Evolutionary conservation across 202 grass and related monocot genomes (phyloP).

Genomic region (Schoenoplectus triqueter): DNA sequence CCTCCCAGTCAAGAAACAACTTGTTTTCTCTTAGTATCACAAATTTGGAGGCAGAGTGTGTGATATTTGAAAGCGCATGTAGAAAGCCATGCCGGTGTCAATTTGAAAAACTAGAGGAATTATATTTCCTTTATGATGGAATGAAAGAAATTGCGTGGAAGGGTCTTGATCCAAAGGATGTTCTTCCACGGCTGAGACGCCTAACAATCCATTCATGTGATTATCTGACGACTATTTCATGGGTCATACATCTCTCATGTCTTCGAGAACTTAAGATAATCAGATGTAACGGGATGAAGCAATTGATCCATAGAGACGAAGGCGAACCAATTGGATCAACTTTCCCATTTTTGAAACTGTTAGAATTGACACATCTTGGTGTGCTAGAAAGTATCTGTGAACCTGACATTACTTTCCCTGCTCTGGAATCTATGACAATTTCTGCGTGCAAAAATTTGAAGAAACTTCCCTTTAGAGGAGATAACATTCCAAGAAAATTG

Average conservation of each 20-base stretch:
- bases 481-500: not conserved
- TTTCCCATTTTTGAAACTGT: not conserved
- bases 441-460: not conserved
- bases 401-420: not conserved
- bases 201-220: not conserved
- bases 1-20: not conserved
- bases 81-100: not conserved
- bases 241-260: not conserved
- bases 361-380: not conserved
- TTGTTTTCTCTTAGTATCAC: not conserved
- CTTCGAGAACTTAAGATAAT: not conserved
- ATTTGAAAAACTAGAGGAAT: not conserved
- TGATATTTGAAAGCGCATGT: not conserved
- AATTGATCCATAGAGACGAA: not conserved
- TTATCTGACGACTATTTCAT: not conserved
- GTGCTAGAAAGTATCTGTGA: not conserved
- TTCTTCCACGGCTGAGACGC: not conserved
- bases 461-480: not conserved
- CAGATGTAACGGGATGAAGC: not conserved
- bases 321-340: not conserved
- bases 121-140: not conserved
- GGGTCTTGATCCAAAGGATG: not conserved
- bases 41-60: not conserved
- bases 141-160: constrained; percentile 16
- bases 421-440: not conserved